Base-by-base conservation (phyloP, 176 grass and related monocot genomes). In the Oryza rufipogon region DNA sequence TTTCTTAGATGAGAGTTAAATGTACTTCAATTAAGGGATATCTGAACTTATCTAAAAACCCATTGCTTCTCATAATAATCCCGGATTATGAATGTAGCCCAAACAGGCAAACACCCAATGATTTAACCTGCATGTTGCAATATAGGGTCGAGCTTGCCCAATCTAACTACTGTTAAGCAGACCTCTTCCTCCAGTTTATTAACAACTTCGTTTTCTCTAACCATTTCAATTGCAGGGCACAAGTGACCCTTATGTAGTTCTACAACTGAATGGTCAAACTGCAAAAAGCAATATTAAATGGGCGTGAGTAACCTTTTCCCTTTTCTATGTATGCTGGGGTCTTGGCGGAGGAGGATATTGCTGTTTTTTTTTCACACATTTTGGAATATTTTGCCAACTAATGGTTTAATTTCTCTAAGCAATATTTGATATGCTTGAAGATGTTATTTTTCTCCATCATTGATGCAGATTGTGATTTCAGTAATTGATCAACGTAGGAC, bases 191-290 rank as follows among this genome's bases (percentile, higher is more conserved):
- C 11, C 0, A 60, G 23, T 63, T 44, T 41, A 60, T 70, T 58
- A 34, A 20, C 19, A 47, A 42, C 15, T 48, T 45, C 20, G 11
- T 65, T 80, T 28, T 74, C 14, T 44, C 48, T 33, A 76, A 56
- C 38, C 77, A 8, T 33, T 86, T 78, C 30, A 33, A 69, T 91
- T 87, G 25, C 86, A 98, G 93, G 96, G 96, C 69, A 98, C 96
- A 90, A 98, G 92, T 83, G 96, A 98, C 84, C 96, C 96, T 69
- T 95, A 95, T 77, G 93, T 98, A 26, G 66, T 98, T 88, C 79
- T 98, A 12, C 92, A 92, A 77, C 68, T 98, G 70, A 92, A 95
- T 84, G 93, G 89, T 75, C 91, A 90, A 84, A 90, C 86, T 80
- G 83, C 46, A 30, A 98, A 90, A 75, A 95, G 91, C 87, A 93